phyloP scores from a whole-genome alignment of 352 stramenopile genomes.

The Phytophthora tentaculata region DNA sequence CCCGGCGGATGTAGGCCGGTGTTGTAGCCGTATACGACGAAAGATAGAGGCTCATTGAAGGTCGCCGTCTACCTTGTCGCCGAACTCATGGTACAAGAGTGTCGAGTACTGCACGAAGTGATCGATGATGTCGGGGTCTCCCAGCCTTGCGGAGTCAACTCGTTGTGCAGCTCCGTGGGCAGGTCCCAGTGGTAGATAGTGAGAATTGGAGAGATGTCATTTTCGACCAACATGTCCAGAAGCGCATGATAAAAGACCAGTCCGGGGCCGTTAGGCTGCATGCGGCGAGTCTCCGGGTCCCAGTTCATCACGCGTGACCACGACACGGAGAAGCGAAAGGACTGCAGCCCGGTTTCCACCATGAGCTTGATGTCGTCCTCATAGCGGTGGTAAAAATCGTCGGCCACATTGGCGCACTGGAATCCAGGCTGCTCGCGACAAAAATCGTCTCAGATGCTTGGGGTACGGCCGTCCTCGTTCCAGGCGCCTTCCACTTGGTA shows the following conservation, averaged over 20 bases:
- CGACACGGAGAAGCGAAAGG: constrained; percentile 93
- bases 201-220: constrained; percentile 87
- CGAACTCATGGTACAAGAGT: constrained; percentile 92
- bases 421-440: constrained; percentile 67
- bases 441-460: constrained; percentile 93
- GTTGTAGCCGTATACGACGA: constrained; percentile 77
- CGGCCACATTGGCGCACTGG: constrained; percentile 87
- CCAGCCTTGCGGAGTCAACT: constrained; percentile 65
- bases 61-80: constrained; percentile 93
- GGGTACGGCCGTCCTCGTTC: constrained; percentile 72
- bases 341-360: constrained; percentile 89
- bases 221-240: constrained; percentile 78
- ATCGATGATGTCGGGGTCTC: constrained; percentile 52
- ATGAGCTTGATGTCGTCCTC: constrained; percentile 92
- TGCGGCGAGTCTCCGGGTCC: constrained; percentile 43
- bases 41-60: constrained; percentile 94
- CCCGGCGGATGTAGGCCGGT: constrained; percentile 73
- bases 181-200: constrained; percentile 96
- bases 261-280: constrained; percentile 75
- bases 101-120: constrained; percentile 86
- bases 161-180: constrained; percentile 48
- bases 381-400: constrained; percentile 93
- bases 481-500: constrained; percentile 93
- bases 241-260: constrained; percentile 92
- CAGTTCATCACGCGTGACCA: constrained; percentile 90